phyloP scores from a whole-genome alignment of 2,329 filamentous ascomycete species.

The Colletotrichum liriopes region DNA sequence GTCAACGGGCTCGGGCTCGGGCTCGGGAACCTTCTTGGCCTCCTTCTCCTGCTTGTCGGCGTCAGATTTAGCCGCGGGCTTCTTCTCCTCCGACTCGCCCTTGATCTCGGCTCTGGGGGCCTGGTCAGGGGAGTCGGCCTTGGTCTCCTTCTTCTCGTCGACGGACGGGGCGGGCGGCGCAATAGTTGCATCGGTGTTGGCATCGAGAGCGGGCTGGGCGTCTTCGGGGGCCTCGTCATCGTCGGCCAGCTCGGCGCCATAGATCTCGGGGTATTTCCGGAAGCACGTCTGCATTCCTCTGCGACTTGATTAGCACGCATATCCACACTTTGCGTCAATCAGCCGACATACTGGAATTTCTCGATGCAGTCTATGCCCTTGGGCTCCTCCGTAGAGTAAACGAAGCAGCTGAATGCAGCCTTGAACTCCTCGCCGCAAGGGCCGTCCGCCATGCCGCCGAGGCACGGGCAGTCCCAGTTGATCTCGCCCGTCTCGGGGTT shows the following conservation, averaged over 20 bases:
- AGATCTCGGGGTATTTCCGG: constrained; percentile 91
- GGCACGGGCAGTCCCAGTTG: constrained; percentile 99
- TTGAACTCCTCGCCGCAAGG: constrained; percentile 97
- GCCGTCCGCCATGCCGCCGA: constrained; percentile 96
- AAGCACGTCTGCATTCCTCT: constrained; percentile 99
- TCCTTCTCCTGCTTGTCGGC: constrained; percentile 39
- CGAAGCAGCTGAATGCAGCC: constrained; percentile 97
- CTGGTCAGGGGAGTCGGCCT: constrained; percentile 9
- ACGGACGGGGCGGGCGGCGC: constrained; percentile 17
- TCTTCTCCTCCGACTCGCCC: constrained; percentile 32
- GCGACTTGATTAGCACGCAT: constrained; percentile 50
- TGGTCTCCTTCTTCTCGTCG: constrained; percentile 30
- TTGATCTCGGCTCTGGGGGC: constrained; percentile 20
- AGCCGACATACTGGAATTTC: constrained; percentile 86
- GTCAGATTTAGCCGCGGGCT: constrained; percentile 35
- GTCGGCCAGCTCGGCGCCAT: constrained; percentile 88
- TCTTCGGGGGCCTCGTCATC: constrained; percentile 69
- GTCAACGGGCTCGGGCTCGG: constrained; percentile 39
- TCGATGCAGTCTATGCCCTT: constrained; percentile 99
- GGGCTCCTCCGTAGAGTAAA: constrained; percentile 93
- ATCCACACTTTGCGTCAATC: background rate
- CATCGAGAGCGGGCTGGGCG: constrained; percentile 49
- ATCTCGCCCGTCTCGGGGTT: constrained; percentile 99
- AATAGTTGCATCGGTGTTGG: constrained; percentile 44
- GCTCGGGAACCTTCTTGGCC: constrained; percentile 26